Percentiles rank a stretch among this genome's conserved stretches.
These are phyloP conservation scores for Talaromyces albobiverticillius DNA, from an alignment of 2,329 filamentous ascomycete species.

Conservation along the genomic window DNA sequence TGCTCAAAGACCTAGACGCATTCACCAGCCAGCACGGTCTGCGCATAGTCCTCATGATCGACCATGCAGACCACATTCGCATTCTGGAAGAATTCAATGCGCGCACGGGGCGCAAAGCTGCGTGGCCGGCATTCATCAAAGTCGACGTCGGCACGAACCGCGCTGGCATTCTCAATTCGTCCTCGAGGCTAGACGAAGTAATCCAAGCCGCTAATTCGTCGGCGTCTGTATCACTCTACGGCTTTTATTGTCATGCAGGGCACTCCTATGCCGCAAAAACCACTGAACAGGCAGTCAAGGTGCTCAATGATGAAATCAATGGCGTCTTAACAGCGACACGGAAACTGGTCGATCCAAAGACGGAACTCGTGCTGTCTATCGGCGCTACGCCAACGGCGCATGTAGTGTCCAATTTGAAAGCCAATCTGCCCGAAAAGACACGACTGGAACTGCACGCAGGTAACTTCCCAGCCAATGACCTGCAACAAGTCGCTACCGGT, in stretches of 20 bases:
- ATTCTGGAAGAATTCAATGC: conserved; percentile 24
- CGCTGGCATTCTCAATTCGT: conserved; percentile 30
- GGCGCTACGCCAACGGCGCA: conserved; percentile 39
- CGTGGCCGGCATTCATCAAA: conserved; percentile 39
- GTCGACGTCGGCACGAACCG: conserved; percentile 36
- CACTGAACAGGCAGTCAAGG: conserved; percentile 28
- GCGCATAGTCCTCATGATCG: conserved; percentile 19
- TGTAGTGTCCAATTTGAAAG: conserved; percentile 29
- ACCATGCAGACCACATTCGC: conserved; percentile 33
- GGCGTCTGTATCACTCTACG: conserved; percentile 29
- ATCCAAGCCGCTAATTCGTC: conserved; percentile 28
- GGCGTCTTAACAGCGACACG: conserved; percentile 30
- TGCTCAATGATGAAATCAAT: conserved; percentile 30
- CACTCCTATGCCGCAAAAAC: conserved; percentile 37
- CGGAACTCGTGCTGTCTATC: conserved; percentile 30
- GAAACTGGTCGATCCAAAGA: conserved; percentile 18
- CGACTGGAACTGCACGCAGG: conserved; percentile 38
- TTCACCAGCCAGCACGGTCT: conserved; percentile 10
- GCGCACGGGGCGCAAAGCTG: background rate
- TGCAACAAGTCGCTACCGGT: conserved; percentile 39
- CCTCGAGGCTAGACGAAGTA: conserved; percentile 24
- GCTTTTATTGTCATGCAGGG: conserved; percentile 40
- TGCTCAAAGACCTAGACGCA: conserved; percentile 9
- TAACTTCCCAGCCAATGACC: conserved; percentile 38
- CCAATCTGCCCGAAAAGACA: conserved; percentile 22